Conservation (phyloP, 78 protist species). For the Trichosphaerium sp. region DNA sequence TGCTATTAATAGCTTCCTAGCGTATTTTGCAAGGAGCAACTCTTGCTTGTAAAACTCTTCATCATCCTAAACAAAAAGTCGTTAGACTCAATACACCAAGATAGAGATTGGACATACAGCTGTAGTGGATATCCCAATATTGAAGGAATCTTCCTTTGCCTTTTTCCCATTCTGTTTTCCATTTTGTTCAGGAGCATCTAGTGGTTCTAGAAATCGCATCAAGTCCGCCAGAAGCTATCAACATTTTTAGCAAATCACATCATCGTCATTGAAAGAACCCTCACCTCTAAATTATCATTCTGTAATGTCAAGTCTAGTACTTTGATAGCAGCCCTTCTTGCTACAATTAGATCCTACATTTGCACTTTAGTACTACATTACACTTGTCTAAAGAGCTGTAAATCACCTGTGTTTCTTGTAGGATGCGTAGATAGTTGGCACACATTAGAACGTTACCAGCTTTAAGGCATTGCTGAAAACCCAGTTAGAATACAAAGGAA, state of each 20-base stretch:
- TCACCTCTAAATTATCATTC: slow-evolving; percentile 41
- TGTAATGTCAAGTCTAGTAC: slow-evolving; percentile 28
- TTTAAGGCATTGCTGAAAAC: slow-evolving; percentile 10
- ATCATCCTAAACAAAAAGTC: not conserved
- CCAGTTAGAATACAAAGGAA: not conserved
- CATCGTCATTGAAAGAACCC: too few species aligned
- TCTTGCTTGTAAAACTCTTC: slow-evolving; percentile 1
- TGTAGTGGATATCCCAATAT: not conserved
- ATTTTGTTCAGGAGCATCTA: slow-evolving; percentile 9
- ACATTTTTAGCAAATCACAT: too few species aligned
- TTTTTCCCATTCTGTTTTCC: not conserved
- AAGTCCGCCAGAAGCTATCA: too few species aligned
- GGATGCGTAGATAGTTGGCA: slow-evolving; percentile 31
- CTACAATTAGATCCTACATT: not conserved
- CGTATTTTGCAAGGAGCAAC: not conserved
- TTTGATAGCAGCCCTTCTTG: slow-evolving; percentile 23
- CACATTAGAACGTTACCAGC: slow-evolving; percentile 39
- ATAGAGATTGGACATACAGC: not conserved
- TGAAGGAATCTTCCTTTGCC: not conserved
- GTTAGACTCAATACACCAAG: not conserved
- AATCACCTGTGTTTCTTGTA: slow-evolving; percentile 2
- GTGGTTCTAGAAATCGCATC: slow-evolving; percentile 36
- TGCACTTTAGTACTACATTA: not conserved
- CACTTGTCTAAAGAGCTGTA: not conserved
- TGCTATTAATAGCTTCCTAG: not conserved